Evolutionary conservation across 164 flowering plant genomes (phyloP).

Genomic region (Nymphaea thermarum): DNA sequence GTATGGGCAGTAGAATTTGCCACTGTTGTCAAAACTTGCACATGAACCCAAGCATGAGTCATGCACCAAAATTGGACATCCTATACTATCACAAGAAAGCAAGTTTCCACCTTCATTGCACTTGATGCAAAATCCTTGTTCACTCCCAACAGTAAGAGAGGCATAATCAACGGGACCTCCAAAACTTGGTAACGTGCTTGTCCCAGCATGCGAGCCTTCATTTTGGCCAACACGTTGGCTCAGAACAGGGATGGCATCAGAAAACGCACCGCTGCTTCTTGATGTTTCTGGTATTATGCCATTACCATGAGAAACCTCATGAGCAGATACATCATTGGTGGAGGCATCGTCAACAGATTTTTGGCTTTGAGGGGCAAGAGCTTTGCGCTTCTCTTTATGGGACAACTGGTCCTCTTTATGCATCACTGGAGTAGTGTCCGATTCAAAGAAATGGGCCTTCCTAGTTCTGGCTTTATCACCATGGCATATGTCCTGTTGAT

Average conservation of each 20-base stretch:
- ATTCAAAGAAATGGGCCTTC: neutral
- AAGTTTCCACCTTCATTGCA: slow-evolving; percentile 44
- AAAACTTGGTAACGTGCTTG: slow-evolving; percentile 27
- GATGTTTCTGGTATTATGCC: slow-evolving; percentile 12
- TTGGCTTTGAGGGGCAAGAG: neutral
- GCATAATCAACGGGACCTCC: slow-evolving; percentile 16
- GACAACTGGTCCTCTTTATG: neutral
- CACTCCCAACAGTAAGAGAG: slow-evolving; percentile 18
- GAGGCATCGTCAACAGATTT: neutral
- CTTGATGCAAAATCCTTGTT: slow-evolving; percentile 36
- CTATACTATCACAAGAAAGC: slow-evolving; percentile 30
- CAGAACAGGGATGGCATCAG: slow-evolving; percentile 4
- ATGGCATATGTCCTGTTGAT: neutral
- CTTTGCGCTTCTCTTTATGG: neutral
- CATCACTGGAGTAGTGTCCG: neutral
- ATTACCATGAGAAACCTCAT: neutral
- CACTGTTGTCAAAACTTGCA: slow-evolving; percentile 24
- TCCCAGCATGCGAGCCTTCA: slow-evolving; percentile 4
- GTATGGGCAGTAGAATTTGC: slow-evolving; percentile 58
- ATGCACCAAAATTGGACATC: slow-evolving; percentile 47
- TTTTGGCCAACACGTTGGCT: neutral
- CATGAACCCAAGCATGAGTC: slow-evolving; percentile 42
- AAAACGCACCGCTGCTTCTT: slow-evolving; percentile 16
- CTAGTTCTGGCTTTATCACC: neutral
- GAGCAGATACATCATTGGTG: neutral